Evolutionary conservation across 73 alveolate genomes (phyloP).

Genomic region (Strombidium stylifer): DNA sequence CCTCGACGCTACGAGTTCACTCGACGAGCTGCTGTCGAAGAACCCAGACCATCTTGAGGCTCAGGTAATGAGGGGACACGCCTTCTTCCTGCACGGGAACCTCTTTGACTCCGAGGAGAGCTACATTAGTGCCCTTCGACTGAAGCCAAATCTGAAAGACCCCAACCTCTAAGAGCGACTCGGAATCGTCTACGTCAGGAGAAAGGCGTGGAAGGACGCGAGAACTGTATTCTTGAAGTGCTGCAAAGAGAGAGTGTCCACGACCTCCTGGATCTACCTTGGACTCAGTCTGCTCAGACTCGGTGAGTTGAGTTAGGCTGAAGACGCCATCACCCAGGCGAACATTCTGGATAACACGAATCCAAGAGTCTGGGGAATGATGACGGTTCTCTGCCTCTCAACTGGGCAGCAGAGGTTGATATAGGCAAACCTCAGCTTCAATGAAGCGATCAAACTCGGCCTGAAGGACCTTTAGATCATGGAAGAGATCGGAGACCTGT

Average conservation of each 20-base stretch:
- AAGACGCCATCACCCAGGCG: constrained; percentile 92
- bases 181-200: constrained; percentile 90
- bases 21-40: constrained; percentile 22
- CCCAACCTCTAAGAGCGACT: constrained; percentile 66
- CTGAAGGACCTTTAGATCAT: constrained; percentile 60
- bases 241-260: constrained; percentile 71
- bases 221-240: constrained; percentile 90
- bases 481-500: constrained; percentile 74
- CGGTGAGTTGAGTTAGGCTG: constrained; percentile 85
- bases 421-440: constrained; percentile 75
- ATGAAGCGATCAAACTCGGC: constrained; percentile 71
- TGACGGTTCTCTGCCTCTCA: constrained; percentile 74
- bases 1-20: constrained; percentile 24
- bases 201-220: constrained; percentile 99
- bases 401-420: constrained; percentile 50
- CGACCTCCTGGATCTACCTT: constrained; percentile 93
- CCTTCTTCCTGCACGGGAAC: constrained; percentile 68
- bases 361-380: constrained; percentile 91
- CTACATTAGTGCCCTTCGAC: constrained; percentile 77
- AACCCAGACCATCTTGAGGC: constrained; percentile 70
- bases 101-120: constrained; percentile 84
- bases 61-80: constrained; percentile 80
- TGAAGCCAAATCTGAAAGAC: constrained; percentile 40
- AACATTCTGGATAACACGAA: constrained; percentile 78
- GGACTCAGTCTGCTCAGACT: constrained; percentile 92